Base-by-base conservation (phyloP, 2,329 filamentous ascomycete species). In the Bertia moriformis region DNA sequence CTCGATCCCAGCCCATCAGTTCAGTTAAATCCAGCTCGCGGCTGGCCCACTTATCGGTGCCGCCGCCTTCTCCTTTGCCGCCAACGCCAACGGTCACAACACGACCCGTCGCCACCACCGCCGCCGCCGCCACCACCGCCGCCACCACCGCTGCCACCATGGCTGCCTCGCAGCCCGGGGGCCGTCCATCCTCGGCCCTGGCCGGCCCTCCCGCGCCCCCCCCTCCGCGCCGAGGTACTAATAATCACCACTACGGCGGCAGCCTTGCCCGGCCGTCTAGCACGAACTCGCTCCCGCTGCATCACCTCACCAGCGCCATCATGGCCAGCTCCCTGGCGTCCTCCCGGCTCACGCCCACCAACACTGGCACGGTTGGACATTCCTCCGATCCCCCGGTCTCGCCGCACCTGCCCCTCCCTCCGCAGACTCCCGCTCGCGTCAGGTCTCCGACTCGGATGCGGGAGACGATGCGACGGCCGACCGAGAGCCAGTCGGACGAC, bases 321-420 rank as follows among this genome's bases (percentile, higher is more conserved):
- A 70, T 88, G 49, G 83, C 82, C 2, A 77, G 81, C 2, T 82
- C 78, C 18, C 63, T 88, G 0, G 83, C 83, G 4, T n/a, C n/a
- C n/a, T 74, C 80, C 1, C 72, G 75, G 44, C 61, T 58, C 40
- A 62, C 53, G 39, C 64, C 54, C 36, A 59, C 58, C 41, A 57
- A 55, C 45, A 53, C 60, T 32, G 49, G 63, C 57, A 51, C 56
- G 54, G 47, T n/a, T n/a, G n/a, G n/a, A n/a, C n/a, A n/a, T n/a
- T n/a, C n/a, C n/a, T n/a, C n/a, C n/a, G n/a, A n/a, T n/a, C n/a
- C n/a, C n/a, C n/a, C n/a, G n/a, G n/a, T n/a, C n/a, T n/a, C n/a
- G n/a, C n/a, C n/a, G n/a, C n/a, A n/a, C n/a, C n/a, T n/a, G n/a
- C n/a, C n/a, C n/a, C n/a, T n/a, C n/a, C n/a, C n/a, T n/a, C n/a